Base-by-base conservation (phyloP, 306 rosid genomes). In the barrel medic (Medicago truncatula) region DNA sequence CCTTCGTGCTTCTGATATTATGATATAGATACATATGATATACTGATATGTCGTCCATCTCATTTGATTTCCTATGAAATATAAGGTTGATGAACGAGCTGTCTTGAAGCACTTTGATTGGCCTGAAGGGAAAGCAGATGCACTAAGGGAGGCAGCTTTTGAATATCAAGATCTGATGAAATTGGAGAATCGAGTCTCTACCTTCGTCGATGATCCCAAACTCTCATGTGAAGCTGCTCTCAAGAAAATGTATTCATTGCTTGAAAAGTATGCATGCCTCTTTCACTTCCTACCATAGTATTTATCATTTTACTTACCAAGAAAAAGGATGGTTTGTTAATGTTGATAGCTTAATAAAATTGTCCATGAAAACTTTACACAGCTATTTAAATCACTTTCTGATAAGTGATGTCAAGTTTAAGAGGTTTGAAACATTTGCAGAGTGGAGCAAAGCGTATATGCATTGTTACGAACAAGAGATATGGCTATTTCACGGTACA, bases 71-170 rank as follows among this genome's bases (percentile, higher is more conserved):
- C 20, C 65, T 63, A 71, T 66, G 72, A 40, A 71, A 76, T 62
- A 70, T 41, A 71, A 95, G 99, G 98, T 92, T 76, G 99, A 96
- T 75, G 98, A 96, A 78, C 84, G 99, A 85, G 99, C 99, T 8
- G 99, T 96, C 46, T 93, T 96, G 71, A 96, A 96, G 88, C 99
- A 96, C 89, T 96, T 96, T 38, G 99, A 96, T 81, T 96, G 99
- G 99, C 99, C 99, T 34, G 99, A 96, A 84, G 99, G 99, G 78
- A 96, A 96, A 84, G 97, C 96, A 28, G 99, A 96, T 82, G 99
- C 99, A 58, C 75, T 96, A 68, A 90, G 99, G 89, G 99, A 96
- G 80, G 98, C 99, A 20, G 88, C 99, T 74, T 96, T 96, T 71
- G 99, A 96, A 74, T 92, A 89, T 83, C 99, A 96, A 71, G 99